These are phyloP conservation scores for Medicago truncatula DNA, from an alignment of 306 rosid genomes.

Conservation along the genomic window MtrunA17r5.0-ANR NC_053045.1:2408501-2409000, in stretches of 20 bases:
- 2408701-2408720: no score
- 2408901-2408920: no score
- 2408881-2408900: not conserved
- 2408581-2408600: constrained; percentile 2
- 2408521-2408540: constrained; percentile 3
- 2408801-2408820: no score
- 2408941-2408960: no score
- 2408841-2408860: no score
- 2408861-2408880: no score
- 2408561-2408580: not conserved
- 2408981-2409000: not conserved
- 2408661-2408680: not conserved
- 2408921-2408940: not conserved
- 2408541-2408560: not conserved
- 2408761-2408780: no score
- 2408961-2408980: not conserved
- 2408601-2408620: constrained; percentile 1
- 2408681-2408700: not conserved
- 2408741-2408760: no score
- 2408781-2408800: no score
- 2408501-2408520: constrained; percentile 3
- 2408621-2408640: not conserved
- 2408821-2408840: no score
- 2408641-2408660: not conserved
- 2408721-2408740: no score